Percentiles rank a stretch among this genome's conserved stretches.
Conservation (phyloP, 768 basidiomycete genomes). For the Coprinellus micaceus region DNA sequence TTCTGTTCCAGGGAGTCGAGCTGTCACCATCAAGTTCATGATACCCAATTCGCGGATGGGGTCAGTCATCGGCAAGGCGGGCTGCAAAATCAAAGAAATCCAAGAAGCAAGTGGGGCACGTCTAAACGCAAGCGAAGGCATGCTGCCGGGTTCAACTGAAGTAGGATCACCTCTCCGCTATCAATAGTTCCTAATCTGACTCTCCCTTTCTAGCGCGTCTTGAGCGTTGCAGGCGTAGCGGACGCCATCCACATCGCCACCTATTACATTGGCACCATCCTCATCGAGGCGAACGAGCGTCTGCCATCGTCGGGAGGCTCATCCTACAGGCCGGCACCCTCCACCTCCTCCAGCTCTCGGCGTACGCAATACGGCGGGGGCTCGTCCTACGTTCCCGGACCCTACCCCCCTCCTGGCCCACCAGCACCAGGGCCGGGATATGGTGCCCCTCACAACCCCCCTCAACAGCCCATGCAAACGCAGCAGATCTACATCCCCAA, state of each 20-base stretch:
- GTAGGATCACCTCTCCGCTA: constrained; percentile 38
- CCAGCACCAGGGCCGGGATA: too few species aligned
- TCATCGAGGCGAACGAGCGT: constrained; percentile 88
- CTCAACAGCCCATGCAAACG: constrained; percentile 81
- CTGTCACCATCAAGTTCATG: constrained; percentile 99
- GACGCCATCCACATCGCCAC: constrained; percentile 99
- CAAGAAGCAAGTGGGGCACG: constrained; percentile 97
- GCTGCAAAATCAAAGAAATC: constrained; percentile 98
- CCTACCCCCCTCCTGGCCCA: constrained; percentile 20
- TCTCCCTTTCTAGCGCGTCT: constrained; percentile 65
- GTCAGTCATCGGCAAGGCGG: constrained; percentile 96
- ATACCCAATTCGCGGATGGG: constrained; percentile 99
- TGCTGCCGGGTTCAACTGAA: constrained; percentile 99
- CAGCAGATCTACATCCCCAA: constrained; percentile 99
- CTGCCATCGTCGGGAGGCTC: constrained; percentile 67
- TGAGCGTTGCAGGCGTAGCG: constrained; percentile 97
- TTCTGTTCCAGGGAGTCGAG: constrained; percentile 95
- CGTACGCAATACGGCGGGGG: constrained; percentile 23
- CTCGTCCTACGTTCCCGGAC: constrained; percentile 70
- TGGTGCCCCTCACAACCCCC: constrained; percentile 57
- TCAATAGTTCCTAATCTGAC: background rate
- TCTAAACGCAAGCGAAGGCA: constrained; percentile 94
- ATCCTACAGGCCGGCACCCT: constrained; percentile 62
- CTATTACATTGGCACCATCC: constrained; percentile 97
- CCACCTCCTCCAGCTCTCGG: constrained; percentile 36